phyloP scores from a whole-genome alignment of 805 yeast species.

The Candida peoriensis region DNA sequence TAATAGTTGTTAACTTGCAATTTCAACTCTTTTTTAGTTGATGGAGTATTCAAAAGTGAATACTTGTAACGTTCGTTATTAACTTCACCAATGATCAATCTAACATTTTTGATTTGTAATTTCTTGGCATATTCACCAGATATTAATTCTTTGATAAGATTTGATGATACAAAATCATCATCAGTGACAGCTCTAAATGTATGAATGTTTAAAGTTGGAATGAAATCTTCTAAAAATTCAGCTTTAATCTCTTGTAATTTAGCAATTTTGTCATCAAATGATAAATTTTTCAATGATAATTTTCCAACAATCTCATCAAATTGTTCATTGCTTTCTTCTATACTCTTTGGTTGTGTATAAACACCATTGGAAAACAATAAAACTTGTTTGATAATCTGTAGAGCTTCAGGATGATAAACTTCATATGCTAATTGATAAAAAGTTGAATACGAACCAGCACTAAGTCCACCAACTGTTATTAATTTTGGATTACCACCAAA shows the following conservation, averaged over 20 bases:
- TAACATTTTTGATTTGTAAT: constrained; percentile 16
- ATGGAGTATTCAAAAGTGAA: constrained; percentile 28
- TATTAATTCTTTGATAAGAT: constrained; percentile 27
- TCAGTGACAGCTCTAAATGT: constrained; percentile 39
- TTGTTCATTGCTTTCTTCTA: constrained; percentile 30
- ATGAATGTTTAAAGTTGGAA: constrained; percentile 23
- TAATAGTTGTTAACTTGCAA: constrained; percentile 33
- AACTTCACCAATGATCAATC: constrained; percentile 31
- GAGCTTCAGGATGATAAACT: constrained; percentile 33
- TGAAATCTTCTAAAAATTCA: constrained; percentile 19
- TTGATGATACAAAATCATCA: constrained; percentile 29
- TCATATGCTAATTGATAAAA: constrained; percentile 39
- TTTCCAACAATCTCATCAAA: constrained; percentile 31
- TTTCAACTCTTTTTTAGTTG: constrained; percentile 23
- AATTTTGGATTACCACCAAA: constrained; percentile 43
- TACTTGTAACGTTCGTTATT: constrained; percentile 30
- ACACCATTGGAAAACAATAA: constrained; percentile 33
- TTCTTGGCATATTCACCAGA: constrained; percentile 26
- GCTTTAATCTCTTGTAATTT: constrained; percentile 19
- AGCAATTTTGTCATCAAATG: constrained; percentile 19
- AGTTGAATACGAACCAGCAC: constrained; percentile 42
- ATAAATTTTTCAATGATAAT: constrained; percentile 17
- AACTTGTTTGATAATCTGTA: constrained; percentile 34
- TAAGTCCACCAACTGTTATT: constrained; percentile 41
- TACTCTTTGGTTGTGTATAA: constrained; percentile 34